These are phyloP conservation scores for Scleroderma bovista DNA, from an alignment of 768 basidiomycete species.

Conservation along the genomic window DNA sequence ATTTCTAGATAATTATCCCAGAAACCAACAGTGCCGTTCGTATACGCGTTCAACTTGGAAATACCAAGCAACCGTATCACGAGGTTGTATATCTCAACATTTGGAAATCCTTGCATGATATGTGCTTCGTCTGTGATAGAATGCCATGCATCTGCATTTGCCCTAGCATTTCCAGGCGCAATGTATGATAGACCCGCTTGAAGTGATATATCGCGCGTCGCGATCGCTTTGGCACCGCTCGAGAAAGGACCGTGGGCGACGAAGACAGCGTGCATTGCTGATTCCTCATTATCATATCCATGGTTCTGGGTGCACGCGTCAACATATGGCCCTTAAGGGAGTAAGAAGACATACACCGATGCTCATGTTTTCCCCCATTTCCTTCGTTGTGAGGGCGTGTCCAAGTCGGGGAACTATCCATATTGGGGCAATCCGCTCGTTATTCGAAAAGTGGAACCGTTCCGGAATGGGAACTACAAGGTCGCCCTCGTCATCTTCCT, in stretches of 20 bases:
- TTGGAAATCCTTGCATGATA: constrained; percentile 78
- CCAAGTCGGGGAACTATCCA: constrained; percentile 81
- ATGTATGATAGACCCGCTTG: background rate
- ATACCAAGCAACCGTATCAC: constrained; percentile 71
- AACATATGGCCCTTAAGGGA: background rate
- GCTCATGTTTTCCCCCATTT: constrained; percentile 54
- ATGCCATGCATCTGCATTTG: constrained; percentile 42
- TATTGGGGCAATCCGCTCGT: constrained; percentile 80
- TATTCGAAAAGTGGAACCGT: constrained; percentile 68
- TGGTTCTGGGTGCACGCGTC: constrained; percentile 53
- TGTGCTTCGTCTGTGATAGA: constrained; percentile 52
- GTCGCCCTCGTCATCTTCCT: constrained; percentile 12
- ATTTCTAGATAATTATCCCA: constrained; percentile 69
- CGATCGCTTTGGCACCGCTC: constrained; percentile 48
- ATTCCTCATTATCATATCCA: constrained; percentile 79
- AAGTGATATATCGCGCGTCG: constrained; percentile 18
- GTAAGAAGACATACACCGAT: constrained; percentile 60
- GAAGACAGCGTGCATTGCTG: constrained; percentile 84
- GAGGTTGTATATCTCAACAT: constrained; percentile 83
- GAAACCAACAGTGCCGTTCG: constrained; percentile 76
- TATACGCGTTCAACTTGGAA: constrained; percentile 46
- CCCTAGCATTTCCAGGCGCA: background rate
- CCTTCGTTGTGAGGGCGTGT: constrained; percentile 67
- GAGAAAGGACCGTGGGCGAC: constrained; percentile 91
- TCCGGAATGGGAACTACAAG: constrained; percentile 54